Evolutionary conservation across 1,284 basidiomycete genomes (phyloP).

Genomic region (Naganishia sp.): DNA sequence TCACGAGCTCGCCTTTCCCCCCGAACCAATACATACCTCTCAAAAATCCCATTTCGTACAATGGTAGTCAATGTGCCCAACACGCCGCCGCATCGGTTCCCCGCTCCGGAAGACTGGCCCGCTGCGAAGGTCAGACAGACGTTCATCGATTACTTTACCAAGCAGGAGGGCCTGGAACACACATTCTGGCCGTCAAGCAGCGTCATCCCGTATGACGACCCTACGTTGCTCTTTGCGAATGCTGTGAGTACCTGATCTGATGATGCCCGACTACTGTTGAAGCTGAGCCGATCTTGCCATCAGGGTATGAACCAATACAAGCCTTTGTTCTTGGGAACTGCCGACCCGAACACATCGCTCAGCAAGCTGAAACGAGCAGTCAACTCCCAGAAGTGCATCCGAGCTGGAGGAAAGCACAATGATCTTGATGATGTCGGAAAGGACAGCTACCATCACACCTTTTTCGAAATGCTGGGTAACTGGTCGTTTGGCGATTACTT

Average conservation of each 20-base stretch:
- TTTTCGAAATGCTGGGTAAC: constrained; percentile 99
- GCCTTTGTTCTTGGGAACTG: constrained; percentile 91
- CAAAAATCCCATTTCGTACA: background rate
- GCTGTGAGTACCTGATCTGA: constrained; percentile 60
- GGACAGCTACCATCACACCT: constrained; percentile 73
- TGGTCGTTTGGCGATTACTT: constrained; percentile 99
- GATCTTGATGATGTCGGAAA: constrained; percentile 98
- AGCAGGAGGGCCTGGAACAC: constrained; percentile 66
- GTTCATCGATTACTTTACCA: constrained; percentile 75
- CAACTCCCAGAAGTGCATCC: constrained; percentile 96
- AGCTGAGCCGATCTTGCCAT: constrained; percentile 7
- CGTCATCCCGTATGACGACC: constrained; percentile 95
- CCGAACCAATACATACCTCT: background rate
- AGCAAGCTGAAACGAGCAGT: constrained; percentile 87
- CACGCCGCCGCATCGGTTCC: constrained; percentile 49
- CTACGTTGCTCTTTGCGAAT: constrained; percentile 95
- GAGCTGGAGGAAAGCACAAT: constrained; percentile 98
- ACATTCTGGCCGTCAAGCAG: constrained; percentile 90
- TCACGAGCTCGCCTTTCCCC: constrained; percentile 16
- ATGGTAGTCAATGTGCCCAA: constrained; percentile 40
- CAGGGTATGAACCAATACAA: constrained; percentile 97
- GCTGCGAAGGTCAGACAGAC: constrained; percentile 69
- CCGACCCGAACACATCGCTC: constrained; percentile 86
- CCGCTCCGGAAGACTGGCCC: constrained; percentile 61
- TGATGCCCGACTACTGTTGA: background rate